Evolutionary conservation across 176 grass and related monocot species (phyloP).

Genomic region (Carex cristatella): DNA sequence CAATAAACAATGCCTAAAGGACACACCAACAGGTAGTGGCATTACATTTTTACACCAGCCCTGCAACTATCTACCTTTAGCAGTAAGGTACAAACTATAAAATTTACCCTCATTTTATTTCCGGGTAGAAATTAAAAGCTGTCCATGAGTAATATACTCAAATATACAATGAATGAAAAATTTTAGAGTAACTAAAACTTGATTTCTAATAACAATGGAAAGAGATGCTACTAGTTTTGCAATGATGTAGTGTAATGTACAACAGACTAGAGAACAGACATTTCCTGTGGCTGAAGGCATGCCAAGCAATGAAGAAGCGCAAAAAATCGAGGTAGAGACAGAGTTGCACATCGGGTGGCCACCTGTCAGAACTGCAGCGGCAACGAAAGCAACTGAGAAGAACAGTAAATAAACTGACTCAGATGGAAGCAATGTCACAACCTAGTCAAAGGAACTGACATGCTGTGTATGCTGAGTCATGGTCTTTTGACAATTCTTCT

Average conservation of each 20-base stretch:
- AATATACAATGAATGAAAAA: neutral
- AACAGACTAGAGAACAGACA: neutral
- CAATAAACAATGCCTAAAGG: too few relatives aligned
- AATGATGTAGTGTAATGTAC: neutral
- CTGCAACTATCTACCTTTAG: neutral
- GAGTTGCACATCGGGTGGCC: slow-evolving; percentile 39
- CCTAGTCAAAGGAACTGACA: neutral
- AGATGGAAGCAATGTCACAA: neutral
- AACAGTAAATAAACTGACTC: neutral
- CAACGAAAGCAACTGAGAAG: neutral
- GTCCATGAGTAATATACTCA: neutral
- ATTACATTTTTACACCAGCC: neutral
- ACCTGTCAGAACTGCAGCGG: neutral
- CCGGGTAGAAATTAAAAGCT: neutral
- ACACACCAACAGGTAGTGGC: neutral
- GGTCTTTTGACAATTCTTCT: neutral
- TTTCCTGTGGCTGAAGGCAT: neutral
- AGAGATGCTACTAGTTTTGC: neutral
- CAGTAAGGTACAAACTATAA: neutral
- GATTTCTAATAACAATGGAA: neutral
- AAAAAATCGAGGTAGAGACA: slow-evolving; percentile 29
- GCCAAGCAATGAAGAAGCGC: neutral
- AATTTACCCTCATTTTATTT: neutral
- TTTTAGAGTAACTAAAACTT: neutral
- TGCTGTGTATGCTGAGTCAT: neutral